Base-by-base conservation (phyloP, 2,329 filamentous ascomycete species). In the Arthroderma uncinatum region DNA sequence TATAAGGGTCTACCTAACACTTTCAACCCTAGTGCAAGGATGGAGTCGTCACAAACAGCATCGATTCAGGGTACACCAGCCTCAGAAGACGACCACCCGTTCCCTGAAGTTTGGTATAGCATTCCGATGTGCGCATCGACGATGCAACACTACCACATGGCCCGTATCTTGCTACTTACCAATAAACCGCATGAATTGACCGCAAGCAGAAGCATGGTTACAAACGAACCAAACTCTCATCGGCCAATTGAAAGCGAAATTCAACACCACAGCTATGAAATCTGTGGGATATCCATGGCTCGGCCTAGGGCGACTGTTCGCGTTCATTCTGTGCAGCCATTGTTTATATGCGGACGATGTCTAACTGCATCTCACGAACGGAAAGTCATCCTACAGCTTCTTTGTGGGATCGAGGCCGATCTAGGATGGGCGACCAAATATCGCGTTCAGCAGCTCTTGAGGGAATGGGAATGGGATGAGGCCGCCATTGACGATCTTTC, bases 371-470 rank as follows among this genome's bases (percentile, higher is more conserved):
- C 72, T 28, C 71, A 70, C 9, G 82, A 84, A 67, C 78, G 81
- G 14, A 69, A 76, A 36, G 73, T 79, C 1, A 75, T 85, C 8
- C 63, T 85, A 37, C 72, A 76, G 10, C 65, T 85, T 37, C 68
- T 86, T 19, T 71, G 75, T 25, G 80, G 77, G 9, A 78, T 86
- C 28, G 82, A 86, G 66, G 70, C 68, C n/a, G 83, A 86, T 63
- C 75, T 83, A 34, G 83, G 82, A 1, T 84, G 81, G 77, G 79
- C 81, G 2, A 84, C 82, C 52, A 75, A 82, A 62, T 83, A 84
- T 66, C 75, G 82, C 37, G 77, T 81, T 25, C 71, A 77, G 60
- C 77, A 82, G 61, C 67, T 84, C 60, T 61, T 74, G 39, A 65
- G 67, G 54, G 70, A 72, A 57, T 74, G 72, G 72, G 70, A 66